Base-by-base conservation (phyloP, 805 yeast species). In the Lachancea mirantina region DNA sequence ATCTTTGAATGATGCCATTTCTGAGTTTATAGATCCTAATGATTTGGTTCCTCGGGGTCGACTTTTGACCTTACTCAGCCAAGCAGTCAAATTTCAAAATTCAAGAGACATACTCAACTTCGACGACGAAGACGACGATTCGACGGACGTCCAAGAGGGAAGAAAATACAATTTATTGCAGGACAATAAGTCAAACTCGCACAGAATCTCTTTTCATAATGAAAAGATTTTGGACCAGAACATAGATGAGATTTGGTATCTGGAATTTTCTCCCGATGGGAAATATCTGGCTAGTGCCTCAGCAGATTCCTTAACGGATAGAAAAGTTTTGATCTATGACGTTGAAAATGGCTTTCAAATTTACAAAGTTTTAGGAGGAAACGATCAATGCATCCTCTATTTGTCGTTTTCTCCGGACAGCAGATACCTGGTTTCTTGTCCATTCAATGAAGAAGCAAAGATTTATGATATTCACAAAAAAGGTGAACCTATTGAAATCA, bases 171-270 rank as follows among this genome's bases (percentile, higher is more conserved):
- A 47, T 27, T 26, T 47, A 18, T 32, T 47, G 10, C 48, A 50
- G 18, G 46, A 41, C 28, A 42, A 46, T 32, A 35, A 40, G 33
- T 22, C 45, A 15, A 43, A 36, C 14, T 46, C 43, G 13, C 44
- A 40, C 11, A 42, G 45, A 26, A 41, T 44, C 19, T 34, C 39
- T n/a, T 46, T 46, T 32, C 30, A 30, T 1, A 47, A 52, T 14
- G 42, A 35, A 9, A 45, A 42, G 14, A 46, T 51, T 4, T 34
- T 55, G 9, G 33, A 57, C 1, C 62, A 66, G 26, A 92, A 83
- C 47, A 55, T 61, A 1, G 75, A 78, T 49, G 95, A 88, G 53
- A 89, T 84, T 8, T 88, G 96, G 96, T 80, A 67, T 50, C 67
- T 81, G 9, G 72, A 72, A 36, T 87, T 84, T 50, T 79, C 92